phyloP scores from a whole-genome alignment of 192 early-diverging fungal genomes.

The Mortierella claussenii region DNA sequence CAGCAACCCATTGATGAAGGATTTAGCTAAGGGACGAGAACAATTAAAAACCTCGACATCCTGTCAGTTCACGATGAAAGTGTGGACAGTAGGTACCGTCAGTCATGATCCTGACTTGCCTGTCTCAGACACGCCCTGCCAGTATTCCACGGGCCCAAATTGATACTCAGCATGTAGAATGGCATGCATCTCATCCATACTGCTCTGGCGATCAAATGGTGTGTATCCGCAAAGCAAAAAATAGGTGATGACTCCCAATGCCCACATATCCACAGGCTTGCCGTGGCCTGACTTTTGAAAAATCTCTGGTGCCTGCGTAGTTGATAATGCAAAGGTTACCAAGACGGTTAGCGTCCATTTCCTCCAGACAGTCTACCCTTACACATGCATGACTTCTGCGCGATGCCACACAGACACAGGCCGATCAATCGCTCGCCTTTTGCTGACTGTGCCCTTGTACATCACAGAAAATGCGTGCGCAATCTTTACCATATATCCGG shows the following conservation, averaged over 20 bases:
- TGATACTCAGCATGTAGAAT: slow-evolving; percentile 70
- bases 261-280: slow-evolving; percentile 87
- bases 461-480: no score
- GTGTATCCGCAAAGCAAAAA: slow-evolving; percentile 78
- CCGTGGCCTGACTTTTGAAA: slow-evolving; percentile 71
- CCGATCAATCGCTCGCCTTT: no score
- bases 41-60: not conserved
- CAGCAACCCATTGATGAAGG: slow-evolving; percentile 77
- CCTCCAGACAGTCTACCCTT: no score
- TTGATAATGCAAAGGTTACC: not conserved
- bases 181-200: slow-evolving; percentile 62
- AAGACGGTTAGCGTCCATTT: no score
- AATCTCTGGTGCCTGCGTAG: slow-evolving; percentile 68
- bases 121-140: slow-evolving; percentile 65
- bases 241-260: slow-evolving; percentile 80
- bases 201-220: slow-evolving; percentile 74
- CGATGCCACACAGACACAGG: no score
- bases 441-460: no score
- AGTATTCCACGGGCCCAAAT: slow-evolving; percentile 72
- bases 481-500: slow-evolving; percentile 76
- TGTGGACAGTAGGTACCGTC: no score
- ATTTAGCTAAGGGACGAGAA: slow-evolving; percentile 57
- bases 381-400: no score
- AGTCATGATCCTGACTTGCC: slow-evolving; percentile 30
- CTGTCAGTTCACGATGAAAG: no score